Evolutionary conservation across 1,139 yeast genomes (phyloP).

Genomic region (Taphrina betulina): DNA sequence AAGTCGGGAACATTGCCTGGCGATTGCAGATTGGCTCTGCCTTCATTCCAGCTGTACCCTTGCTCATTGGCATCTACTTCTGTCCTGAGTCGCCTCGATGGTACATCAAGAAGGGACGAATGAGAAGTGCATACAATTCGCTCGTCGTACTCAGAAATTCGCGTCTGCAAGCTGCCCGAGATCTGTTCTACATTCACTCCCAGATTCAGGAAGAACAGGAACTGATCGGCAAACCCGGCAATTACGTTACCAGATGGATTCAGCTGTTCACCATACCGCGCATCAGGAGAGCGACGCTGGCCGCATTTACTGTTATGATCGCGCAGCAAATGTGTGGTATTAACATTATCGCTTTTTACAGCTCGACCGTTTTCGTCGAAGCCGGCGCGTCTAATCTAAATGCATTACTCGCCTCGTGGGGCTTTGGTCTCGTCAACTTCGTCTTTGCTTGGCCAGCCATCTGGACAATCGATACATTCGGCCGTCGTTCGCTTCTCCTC

Average conservation of each 20-base stretch:
- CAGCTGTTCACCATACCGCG: slow-evolving; percentile 67
- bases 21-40: slow-evolving; percentile 80
- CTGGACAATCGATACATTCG: slow-evolving; percentile 74
- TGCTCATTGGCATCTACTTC: slow-evolving; percentile 64
- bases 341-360: slow-evolving; percentile 79
- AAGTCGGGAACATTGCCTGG: slow-evolving; percentile 63
- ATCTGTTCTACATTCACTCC: slow-evolving; percentile 68
- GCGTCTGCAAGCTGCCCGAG: slow-evolving; percentile 68
- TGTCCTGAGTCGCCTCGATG: slow-evolving; percentile 81
- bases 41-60: slow-evolving; percentile 67
- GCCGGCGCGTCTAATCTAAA: slow-evolving; percentile 62
- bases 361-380: slow-evolving; percentile 64
- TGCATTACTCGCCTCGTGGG: slow-evolving; percentile 78
- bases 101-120: slow-evolving; percentile 67
- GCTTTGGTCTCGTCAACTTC: slow-evolving; percentile 79
- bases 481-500: slow-evolving; percentile 69
- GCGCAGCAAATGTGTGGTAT: slow-evolving; percentile 94
- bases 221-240: slow-evolving; percentile 45
- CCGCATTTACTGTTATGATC: slow-evolving; percentile 79
- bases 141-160: slow-evolving; percentile 54
- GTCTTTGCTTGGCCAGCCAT: slow-evolving; percentile 82
- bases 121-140: slow-evolving; percentile 57
- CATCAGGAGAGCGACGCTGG: slow-evolving; percentile 78
- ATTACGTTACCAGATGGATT: slow-evolving; percentile 41
- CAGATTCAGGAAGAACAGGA: slow-evolving; percentile 66